Percentiles rank a stretch among this genome's conserved stretches.
Evolutionary conservation across 139 green algal genomes (phyloP).

Genomic region (Desmodesmus armatus): DNA sequence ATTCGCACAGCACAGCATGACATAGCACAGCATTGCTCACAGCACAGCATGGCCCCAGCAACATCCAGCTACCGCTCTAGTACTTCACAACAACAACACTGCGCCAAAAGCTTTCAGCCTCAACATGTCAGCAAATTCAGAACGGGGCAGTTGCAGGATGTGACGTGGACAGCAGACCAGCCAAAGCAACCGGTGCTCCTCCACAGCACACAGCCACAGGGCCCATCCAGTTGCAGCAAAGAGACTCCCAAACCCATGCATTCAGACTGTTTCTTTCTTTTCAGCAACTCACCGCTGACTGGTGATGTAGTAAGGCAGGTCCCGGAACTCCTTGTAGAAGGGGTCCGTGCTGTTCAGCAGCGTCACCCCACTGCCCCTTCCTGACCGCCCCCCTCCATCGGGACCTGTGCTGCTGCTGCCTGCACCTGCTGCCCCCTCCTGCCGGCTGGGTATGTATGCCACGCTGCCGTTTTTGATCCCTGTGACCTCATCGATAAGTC

Average conservation of each 20-base stretch:
- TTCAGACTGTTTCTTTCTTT: no score
- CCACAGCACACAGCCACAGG: not conserved
- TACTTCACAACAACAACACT: no score
- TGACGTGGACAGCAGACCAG: no score
- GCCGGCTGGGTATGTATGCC: slow-evolving; percentile 3
- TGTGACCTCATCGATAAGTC: slow-evolving; percentile 93
- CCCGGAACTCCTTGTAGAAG: slow-evolving; percentile 67
- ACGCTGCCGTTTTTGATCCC: slow-evolving; percentile 74
- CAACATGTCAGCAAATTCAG: no score
- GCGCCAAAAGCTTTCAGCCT: no score
- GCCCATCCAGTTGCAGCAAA: not conserved
- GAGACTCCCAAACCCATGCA: no score
- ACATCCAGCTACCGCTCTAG: no score
- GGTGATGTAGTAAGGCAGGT: slow-evolving; percentile 70
- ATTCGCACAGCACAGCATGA: no score
- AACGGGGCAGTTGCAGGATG: not conserved
- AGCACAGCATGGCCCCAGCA: not conserved
- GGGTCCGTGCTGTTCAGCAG: slow-evolving; percentile 69
- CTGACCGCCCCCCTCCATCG: not conserved
- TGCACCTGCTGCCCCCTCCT: not conserved
- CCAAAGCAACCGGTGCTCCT: no score
- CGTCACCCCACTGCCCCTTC: slow-evolving; percentile 28
- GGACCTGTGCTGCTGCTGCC: no score
- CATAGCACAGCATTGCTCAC: not conserved
- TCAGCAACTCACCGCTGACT: slow-evolving; percentile 54